Evolutionary conservation across 2,329 filamentous ascomycete species (phyloP).

Genomic region (Trichoderma oligosporum): DNA sequence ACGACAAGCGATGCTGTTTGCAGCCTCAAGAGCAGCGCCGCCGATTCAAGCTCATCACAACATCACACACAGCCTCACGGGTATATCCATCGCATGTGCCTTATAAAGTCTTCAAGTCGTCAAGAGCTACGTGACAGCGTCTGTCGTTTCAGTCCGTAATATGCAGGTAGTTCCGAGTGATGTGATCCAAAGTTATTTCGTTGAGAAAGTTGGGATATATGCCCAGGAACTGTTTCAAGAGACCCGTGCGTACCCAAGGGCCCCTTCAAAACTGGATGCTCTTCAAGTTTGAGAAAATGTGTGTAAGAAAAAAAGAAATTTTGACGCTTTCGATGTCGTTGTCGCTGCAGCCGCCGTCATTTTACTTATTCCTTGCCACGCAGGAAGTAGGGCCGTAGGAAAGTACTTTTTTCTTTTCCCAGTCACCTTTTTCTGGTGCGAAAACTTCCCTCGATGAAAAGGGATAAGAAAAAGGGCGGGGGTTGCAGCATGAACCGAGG

Average conservation of each 20-base stretch:
- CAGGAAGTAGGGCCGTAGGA: slow-evolving; percentile 9
- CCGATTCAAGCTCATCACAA: slow-evolving; percentile 34
- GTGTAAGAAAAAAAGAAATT: slow-evolving; percentile 22
- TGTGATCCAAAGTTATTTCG: slow-evolving; percentile 34
- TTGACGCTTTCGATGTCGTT: slow-evolving; percentile 16
- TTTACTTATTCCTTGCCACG: slow-evolving; percentile 14
- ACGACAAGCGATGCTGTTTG: slow-evolving; percentile 6
- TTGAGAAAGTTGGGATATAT: slow-evolving; percentile 28
- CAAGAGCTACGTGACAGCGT: slow-evolving; percentile 36
- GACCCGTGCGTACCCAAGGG: slow-evolving; percentile 31
- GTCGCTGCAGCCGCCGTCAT: slow-evolving; percentile 12
- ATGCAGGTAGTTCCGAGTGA: slow-evolving; percentile 33
- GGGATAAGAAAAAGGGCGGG: not conserved
- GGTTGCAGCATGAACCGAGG: slow-evolving; percentile 15
- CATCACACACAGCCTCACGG: slow-evolving; percentile 38
- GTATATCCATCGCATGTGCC: slow-evolving; percentile 43
- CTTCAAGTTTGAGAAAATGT: slow-evolving; percentile 17
- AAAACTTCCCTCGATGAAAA: not conserved
- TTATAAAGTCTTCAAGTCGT: slow-evolving; percentile 35
- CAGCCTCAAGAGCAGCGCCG: slow-evolving; percentile 21
- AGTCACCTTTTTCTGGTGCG: not conserved
- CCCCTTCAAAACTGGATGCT: slow-evolving; percentile 27
- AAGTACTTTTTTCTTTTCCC: not conserved
- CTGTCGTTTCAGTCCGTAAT: slow-evolving; percentile 34
- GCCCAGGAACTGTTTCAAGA: slow-evolving; percentile 27